Base-by-base conservation (phyloP, 495 filamentous ascomycete species). In the Lophium mytilinum region DNA sequence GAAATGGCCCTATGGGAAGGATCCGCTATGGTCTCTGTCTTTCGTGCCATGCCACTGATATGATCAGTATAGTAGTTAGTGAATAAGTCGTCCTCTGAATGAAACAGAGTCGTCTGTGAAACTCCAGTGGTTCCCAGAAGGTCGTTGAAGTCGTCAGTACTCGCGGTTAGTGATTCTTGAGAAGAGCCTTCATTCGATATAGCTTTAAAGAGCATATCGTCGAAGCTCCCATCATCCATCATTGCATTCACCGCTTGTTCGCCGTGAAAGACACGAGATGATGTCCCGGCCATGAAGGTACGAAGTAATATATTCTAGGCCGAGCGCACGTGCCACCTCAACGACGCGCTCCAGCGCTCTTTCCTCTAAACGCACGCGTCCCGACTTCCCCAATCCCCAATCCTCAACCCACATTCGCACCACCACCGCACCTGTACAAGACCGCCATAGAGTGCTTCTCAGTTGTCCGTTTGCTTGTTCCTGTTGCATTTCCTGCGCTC, bases 191-290 rank as follows among this genome's bases (percentile, higher is more conserved):
- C 17, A 9, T 24, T 3, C 17, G 33, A 68, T 4, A 46, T 11
- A 12, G 21, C 52, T 19, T 46, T 53, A 43, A 68, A 60, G 15
- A 70, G 65, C 51, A 66, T 63, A n/a, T 69, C 66, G 34, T 70
- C 58, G 60, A 59, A 50, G 34, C 50, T 55, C 4, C 62, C 60
- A 34, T 37, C 36, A 19, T 58, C 49, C 50, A 55, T 55, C 11
- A 42, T 18, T 14, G 34, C 37, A 7, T 24, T 4, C 30, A 52
- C 30, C 3, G 37, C 9, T 41, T 41, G 39, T 41, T 41, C 12
- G 39, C 9, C 4, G 39, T 12, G 3, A 41, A 41, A 41, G 39
- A 41, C 21, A 9, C 17, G 17, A 48, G 21, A 24, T 24, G 45
- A 18, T 48, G 24, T 30, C 3, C 24, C 24, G 6, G 24, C 24